Base-by-base conservation (phyloP, 768 basidiomycete genomes). In the Panaeolus papilionaceus region DNA sequence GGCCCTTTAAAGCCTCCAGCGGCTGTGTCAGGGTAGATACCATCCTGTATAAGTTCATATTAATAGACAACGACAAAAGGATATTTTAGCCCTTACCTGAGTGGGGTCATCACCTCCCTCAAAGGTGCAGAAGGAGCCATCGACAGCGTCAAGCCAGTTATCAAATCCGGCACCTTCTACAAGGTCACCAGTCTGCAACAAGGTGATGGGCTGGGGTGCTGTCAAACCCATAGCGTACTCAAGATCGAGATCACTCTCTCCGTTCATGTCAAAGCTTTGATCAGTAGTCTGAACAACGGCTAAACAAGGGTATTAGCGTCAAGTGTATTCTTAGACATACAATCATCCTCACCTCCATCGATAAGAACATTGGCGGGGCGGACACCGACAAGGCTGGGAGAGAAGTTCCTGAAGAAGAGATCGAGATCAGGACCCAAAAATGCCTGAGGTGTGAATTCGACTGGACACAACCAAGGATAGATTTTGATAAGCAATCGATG, bases 201-300 rank as follows among this genome's bases (percentile, higher is more conserved):
- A 74, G 1, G 80, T 82, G 6, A 85, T 80, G 5, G 72, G 69
- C 68, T 84, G 83, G 9, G 76, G 73, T 10, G 71, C 74, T 3
- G 79, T 80, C 14, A 89, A 78, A 7, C 78, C 75, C 86, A 89
- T 86, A 39, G 81, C 82, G 65, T 86, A 88, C 75, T 88, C 75
- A 9, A 89, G 79, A 74, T 89, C 88, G 18, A 89, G 80, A 69
- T 87, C 79, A 23, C 86, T 84, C 72, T 89, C 88, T 62, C 83
- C 87, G 69, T 87, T 87, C 73, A 79, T 79, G 20, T 77, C 70
- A 70, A 87, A 85, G 54, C 82, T 78, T 69, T 77, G 73, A 44
- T 80, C 62, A 4, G 65, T 66, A 5, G 81, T 82, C 72, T 88
- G 86, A 4, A 82, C 79, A 37, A 83, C 77, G 37, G 85, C 84